A percentile compares a stretch with the other conserved stretches of the same genome.
Evolutionary conservation across 331 rosid species (phyloP).

Genomic region (Dryas integrifolia): DNA sequence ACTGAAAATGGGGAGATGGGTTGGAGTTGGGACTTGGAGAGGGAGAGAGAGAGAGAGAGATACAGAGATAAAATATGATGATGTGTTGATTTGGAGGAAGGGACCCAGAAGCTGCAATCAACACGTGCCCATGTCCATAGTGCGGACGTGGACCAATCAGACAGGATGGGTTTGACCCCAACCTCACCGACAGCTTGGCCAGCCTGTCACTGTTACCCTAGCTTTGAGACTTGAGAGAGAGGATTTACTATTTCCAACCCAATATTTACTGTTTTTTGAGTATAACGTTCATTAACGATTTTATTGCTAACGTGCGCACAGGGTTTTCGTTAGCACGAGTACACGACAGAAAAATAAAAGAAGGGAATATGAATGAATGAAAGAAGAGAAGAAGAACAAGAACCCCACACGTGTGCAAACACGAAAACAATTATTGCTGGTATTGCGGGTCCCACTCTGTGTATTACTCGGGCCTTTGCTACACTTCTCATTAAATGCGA

Average conservation of each 20-base stretch:
- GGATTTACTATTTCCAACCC: constrained; percentile 11
- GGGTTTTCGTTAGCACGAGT: too few relatives aligned
- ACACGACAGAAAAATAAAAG: too few relatives aligned
- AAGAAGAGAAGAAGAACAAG: too few relatives aligned
- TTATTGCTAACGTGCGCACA: too few relatives aligned
- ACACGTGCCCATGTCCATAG: constrained; percentile 75
- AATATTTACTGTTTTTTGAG: constrained; percentile 2
- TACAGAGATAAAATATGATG: constrained; percentile 7
- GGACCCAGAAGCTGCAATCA: constrained; percentile 51
- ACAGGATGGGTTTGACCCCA: constrained; percentile 39
- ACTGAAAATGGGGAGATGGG: constrained; percentile 36
- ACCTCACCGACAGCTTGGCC: constrained; percentile 45
- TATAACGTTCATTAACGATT: too few relatives aligned
- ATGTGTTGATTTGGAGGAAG: constrained; percentile 42
- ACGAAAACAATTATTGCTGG: too few relatives aligned
- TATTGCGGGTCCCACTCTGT: too few relatives aligned
- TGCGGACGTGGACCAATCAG: constrained; percentile 48
- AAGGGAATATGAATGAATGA: too few relatives aligned
- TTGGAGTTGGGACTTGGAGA: neutral
- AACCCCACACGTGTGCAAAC: too few relatives aligned
- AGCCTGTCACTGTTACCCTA: constrained; percentile 38
- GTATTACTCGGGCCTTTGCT: too few relatives aligned
- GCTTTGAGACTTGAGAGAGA: neutral
- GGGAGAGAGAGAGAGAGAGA: too few relatives aligned
- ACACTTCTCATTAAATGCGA: too few relatives aligned